These are phyloP conservation scores for Xylaria sp. DNA, from an alignment of 2,329 filamentous ascomycete genomes.

Conservation along the genomic window DNA sequence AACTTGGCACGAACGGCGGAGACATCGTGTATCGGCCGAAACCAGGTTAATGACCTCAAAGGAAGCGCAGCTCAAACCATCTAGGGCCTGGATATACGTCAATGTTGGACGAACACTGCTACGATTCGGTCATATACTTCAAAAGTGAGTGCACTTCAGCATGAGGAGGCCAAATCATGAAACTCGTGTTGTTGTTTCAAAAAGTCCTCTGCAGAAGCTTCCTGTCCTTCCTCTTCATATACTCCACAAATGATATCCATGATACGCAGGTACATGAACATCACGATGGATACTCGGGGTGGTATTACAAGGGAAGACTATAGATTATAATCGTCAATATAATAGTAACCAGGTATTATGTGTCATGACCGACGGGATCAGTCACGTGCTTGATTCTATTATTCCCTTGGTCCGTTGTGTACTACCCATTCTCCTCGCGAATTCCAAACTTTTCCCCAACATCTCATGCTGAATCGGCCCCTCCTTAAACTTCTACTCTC, in stretches of 20 bases:
- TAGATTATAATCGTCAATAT: neutral
- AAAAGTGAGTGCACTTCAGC: neutral
- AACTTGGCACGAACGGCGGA: neutral
- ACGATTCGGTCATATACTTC: slow-evolving; percentile 15
- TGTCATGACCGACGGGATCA: neutral
- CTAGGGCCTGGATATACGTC: neutral
- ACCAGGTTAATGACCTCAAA: neutral
- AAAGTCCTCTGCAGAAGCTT: slow-evolving; percentile 4
- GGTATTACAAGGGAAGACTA: slow-evolving; percentile 1
- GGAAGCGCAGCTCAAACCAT: slow-evolving; percentile 4
- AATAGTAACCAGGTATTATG: neutral
- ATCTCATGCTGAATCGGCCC: slow-evolving; percentile 6
- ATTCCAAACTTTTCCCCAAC: slow-evolving; percentile 8
- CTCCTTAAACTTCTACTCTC: slow-evolving; percentile 1
- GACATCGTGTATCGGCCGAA: slow-evolving; percentile 6
- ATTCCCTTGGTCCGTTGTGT: slow-evolving; percentile 11
- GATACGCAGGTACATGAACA: slow-evolving; percentile 17
- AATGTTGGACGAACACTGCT: neutral
- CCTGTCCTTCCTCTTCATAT: slow-evolving; percentile 7
- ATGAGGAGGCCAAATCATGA: slow-evolving; percentile 20
- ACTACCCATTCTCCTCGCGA: neutral
- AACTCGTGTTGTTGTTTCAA: slow-evolving; percentile 20
- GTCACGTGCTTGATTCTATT: slow-evolving; percentile 26
- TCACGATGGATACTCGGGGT: slow-evolving; percentile 1
- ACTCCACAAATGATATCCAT: slow-evolving; percentile 6